phyloP scores from a whole-genome alignment of 371 early-diverging fungal genomes.

The Polyrhizophydium stewartii region DNA sequence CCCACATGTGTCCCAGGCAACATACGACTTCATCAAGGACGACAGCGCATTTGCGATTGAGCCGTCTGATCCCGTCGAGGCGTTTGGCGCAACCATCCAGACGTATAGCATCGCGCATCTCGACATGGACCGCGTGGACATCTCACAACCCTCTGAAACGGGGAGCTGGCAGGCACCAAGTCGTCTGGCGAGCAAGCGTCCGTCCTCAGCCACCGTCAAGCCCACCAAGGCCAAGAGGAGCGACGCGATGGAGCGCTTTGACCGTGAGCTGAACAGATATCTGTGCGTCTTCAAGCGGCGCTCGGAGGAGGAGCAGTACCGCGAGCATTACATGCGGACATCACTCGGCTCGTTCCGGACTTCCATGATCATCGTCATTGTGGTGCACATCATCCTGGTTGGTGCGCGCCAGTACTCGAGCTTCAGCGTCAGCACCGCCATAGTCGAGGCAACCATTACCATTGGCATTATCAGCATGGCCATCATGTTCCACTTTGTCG shows the following conservation, averaged over 20 bases:
- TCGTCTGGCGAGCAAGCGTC: too few species aligned
- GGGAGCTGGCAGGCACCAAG: too few species aligned
- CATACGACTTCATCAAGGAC: conserved; percentile 10
- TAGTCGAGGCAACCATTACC: background rate
- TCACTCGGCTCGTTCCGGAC: conserved; percentile 8
- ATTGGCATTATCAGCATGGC: background rate
- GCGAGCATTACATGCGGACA: conserved; percentile 11
- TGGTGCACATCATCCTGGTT: conserved; percentile 14
- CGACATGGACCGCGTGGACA: too few species aligned
- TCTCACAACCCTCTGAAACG: too few species aligned
- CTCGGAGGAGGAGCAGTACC: conserved; percentile 13
- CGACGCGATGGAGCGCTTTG: background rate
- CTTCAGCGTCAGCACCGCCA: background rate
- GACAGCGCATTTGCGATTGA: conserved; percentile 1
- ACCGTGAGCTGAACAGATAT: background rate
- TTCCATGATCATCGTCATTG: conserved; percentile 5
- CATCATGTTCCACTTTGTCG: background rate
- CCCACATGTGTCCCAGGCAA: conserved; percentile 15
- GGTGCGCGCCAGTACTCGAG: background rate
- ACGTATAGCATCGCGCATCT: conserved; percentile 16
- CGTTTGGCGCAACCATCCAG: conserved; percentile 7
- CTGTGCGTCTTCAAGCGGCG: conserved; percentile 5
- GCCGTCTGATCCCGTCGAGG: conserved; percentile 4
- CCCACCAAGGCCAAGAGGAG: too few species aligned
- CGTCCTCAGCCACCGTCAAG: too few species aligned